Conservation (phyloP, 306 rosid species). For the Purshia tridentata region DNA sequence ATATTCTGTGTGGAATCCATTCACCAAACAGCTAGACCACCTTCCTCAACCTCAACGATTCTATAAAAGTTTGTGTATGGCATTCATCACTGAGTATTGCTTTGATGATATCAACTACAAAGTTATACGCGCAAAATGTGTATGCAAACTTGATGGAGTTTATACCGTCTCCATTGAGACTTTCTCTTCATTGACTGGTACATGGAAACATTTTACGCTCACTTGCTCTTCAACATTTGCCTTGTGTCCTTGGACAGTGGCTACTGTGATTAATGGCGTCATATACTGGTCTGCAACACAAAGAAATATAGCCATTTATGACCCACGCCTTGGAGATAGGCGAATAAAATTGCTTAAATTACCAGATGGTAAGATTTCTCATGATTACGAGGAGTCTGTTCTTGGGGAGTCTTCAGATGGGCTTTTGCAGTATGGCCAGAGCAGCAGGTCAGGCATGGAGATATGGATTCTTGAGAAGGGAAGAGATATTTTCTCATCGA, state of each 20-base stretch:
- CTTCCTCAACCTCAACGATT: constrained; percentile 70
- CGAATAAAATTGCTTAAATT: constrained; percentile 45
- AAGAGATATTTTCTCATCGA: constrained; percentile 25
- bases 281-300: constrained; percentile 70
- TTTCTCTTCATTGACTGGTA: constrained; percentile 62
- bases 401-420: constrained; percentile 80
- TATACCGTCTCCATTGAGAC: constrained; percentile 72
- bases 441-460: constrained; percentile 63
- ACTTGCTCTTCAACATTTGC: constrained; percentile 56
- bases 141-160: constrained; percentile 50
- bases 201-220: constrained; percentile 69
- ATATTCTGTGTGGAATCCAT: constrained; percentile 54
- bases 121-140: constrained; percentile 75
- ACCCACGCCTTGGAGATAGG: constrained; percentile 63
- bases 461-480: constrained; percentile 70
- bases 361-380: constrained; percentile 50
- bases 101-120: constrained; percentile 41
- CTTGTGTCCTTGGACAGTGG: constrained; percentile 61
- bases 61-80: constrained; percentile 61
- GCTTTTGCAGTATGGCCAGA: constrained; percentile 69
- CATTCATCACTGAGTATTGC: constrained; percentile 53
- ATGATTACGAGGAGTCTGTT: constrained; percentile 60
- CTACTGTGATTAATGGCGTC: constrained; percentile 59
- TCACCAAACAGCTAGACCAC: constrained; percentile 42
- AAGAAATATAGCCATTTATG: constrained; percentile 66